Evolutionary conservation across 2,329 filamentous ascomycete genomes (phyloP), one percentile per base, ranked within the genome.

Genomic region (Xylaria sp.): DNA sequence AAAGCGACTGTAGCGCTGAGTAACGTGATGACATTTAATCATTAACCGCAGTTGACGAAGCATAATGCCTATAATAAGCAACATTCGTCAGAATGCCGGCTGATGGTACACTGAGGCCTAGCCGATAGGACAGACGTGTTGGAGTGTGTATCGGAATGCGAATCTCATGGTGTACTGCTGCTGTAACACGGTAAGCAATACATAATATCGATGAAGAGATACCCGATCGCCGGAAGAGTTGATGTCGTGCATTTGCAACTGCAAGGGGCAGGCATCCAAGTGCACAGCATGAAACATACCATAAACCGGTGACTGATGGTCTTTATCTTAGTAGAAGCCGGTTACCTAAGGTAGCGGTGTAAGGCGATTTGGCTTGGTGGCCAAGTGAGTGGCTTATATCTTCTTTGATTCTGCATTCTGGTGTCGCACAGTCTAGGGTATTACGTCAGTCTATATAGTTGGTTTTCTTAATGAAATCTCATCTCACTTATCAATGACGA

Each of bases 361-460:
- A 23, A 23, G 23, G 28, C 28, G 28, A 28, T 28, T 4, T 28
- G 13, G 36, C 36, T 58, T 54, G 15, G 51, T 56, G 31, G n/a
- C 56, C 44, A 15, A 17, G 3, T 40, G 33, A 36, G 49, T 56
- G 31, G n/a, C 56, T 31, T 58, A 26, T 6, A n/a, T 42, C 13
- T 54, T 54, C 31, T 28, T 17, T 6, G 13, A 10, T 46, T 59
- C n/a, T 20, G 56, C 38, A 13, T 46, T 33, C 57, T 38, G 17
- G n/a, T 48, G 28, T 23, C 57, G 28, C 40, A 33, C 38, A 33
- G 11, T 20, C 28, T 20, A 17, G 15, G 36, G 9, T 23, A 59
- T 48, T 59, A 59, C 57, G 57, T 59, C 57, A 59, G 57, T 59
- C 42, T 20, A 13, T 23, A 57, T 26, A 38, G 3, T 38, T 42